Evolutionary conservation across 108 stramenopile genomes (phyloP), one percentile per base, ranked within the genome.

Genomic region (Pseudonitzschia delicatissima): DNA sequence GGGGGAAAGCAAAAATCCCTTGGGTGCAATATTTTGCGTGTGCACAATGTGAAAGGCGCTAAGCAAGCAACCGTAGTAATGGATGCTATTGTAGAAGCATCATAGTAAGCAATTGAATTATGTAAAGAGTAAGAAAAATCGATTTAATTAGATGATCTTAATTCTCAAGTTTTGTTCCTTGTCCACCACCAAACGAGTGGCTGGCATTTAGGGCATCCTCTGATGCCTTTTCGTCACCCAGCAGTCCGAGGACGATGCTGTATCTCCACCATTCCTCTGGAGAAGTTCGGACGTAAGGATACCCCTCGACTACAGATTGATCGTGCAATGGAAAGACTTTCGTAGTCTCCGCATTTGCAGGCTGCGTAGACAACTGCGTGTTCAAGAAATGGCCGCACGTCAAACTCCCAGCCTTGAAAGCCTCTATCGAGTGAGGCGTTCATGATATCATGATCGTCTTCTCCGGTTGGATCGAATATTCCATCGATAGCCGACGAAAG

Each of bases 231-330:
- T 87, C 81, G 69, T 93, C 92, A 18, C 92, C 92, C 32, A 93
- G 64, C 39, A 73, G 59, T 11, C 90, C 89, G 26, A 93, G 71
- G 27, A 93, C 84, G 32, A 71, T 64, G 36, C 84, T 83, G 71
- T 93, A 93, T 35, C 89, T 73, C 82, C 77, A 86, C 92, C 92
- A 93, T 61, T 87, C 71, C 63, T 90, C 88, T 7, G 92, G 89
- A 12, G 87, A 93, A n/a, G 45, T 87, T 88, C 8, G 87, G 61
- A 40, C 89, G 80, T n/a, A 93, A 70, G 4, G 83, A 83, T n/a
- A 88, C 85, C n/a, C 87, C 88, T 45, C 83, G 76, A 57, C 92
- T 93, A 47, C 89, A 89, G 32, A 87, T 76, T 18, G 87, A 78
- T 62, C 89, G 70, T 4, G 89, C 92, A 3, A 86, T 26, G 23